Conservation (phyloP, 2,329 filamentous ascomycete species). For the Cladosporium colombiae region DNA sequence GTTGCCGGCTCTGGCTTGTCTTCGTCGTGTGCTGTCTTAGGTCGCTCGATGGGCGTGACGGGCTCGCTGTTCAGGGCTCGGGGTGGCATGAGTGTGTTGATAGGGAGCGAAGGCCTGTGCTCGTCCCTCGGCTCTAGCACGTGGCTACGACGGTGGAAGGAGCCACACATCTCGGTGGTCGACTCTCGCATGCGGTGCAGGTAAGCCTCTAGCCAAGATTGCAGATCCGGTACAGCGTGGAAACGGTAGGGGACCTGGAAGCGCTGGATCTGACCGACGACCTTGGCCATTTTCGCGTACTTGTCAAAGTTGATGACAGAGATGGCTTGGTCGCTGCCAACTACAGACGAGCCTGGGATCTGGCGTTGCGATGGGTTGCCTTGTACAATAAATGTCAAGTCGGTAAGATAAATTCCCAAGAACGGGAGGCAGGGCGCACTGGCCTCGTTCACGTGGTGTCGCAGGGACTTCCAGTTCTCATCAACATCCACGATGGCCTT, state of each 20-base stretch:
- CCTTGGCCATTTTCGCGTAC: conserved; percentile 88
- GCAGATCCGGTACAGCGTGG: conserved; percentile 79
- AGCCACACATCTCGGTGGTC: conserved; percentile 63
- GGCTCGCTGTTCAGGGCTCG: conserved; percentile 4
- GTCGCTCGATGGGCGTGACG: conserved; percentile 22
- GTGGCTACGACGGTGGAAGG: conserved; percentile 79
- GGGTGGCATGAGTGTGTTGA: conserved; percentile 6
- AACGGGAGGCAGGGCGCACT: conserved; percentile 93
- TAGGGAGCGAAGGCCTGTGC: conserved; percentile 9
- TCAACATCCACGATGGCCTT: conserved; percentile 85
- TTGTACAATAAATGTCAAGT: conserved; percentile 92
- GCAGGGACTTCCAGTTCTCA: conserved; percentile 86
- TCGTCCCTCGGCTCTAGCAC: conserved; percentile 67
- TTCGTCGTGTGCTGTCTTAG: conserved; percentile 24
- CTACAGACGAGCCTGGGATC: conserved; percentile 58
- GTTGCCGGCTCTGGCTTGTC: conserved; percentile 11
- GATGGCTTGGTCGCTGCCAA: conserved; percentile 60
- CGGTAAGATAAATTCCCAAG: conserved; percentile 92
- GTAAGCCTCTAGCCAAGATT: conserved; percentile 87
- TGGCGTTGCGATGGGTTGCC: conserved; percentile 86
- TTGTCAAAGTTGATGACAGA: conserved; percentile 98
- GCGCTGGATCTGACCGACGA: conserved; percentile 91
- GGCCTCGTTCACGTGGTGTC: conserved; percentile 73
- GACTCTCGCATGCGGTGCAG: conserved; percentile 71
- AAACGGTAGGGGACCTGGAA: conserved; percentile 94